Conservation (phyloP, 2,329 filamentous ascomycete species). For the Claviceps pazoutovae region DNA sequence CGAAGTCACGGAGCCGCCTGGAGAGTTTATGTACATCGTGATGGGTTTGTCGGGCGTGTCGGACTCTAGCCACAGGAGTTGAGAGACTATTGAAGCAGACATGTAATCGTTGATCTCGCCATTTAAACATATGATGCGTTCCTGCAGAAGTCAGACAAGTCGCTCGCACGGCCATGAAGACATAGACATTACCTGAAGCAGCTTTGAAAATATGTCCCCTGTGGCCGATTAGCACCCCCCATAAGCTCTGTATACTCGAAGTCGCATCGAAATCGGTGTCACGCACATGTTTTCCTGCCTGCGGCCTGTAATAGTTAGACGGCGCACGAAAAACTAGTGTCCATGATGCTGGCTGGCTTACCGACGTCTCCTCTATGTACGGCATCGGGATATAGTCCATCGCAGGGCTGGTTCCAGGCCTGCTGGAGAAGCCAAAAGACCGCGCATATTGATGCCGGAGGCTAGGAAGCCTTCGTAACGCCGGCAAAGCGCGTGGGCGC, state of each 20-base stretch:
- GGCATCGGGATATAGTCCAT: conserved; percentile 39
- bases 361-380: conserved; percentile 37
- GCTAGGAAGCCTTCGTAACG: conserved; percentile 16
- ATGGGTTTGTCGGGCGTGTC: conserved; percentile 92
- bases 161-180: background rate
- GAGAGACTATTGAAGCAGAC: conserved; percentile 87
- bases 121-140: conserved; percentile 89
- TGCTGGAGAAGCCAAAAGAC: conserved; percentile 28
- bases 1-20: conserved; percentile 75
- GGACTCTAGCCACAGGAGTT: conserved; percentile 94
- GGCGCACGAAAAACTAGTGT: background rate
- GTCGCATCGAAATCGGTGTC: background rate
- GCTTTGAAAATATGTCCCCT: conserved; percentile 74
- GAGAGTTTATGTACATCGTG: conserved; percentile 95
- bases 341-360: conserved; percentile 11
- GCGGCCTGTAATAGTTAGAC: conserved; percentile 42
- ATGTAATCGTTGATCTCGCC: conserved; percentile 80
- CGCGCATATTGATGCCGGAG: conserved; percentile 23
- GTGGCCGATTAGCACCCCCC: conserved; percentile 10
- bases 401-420: conserved; percentile 15
- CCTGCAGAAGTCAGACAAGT: conserved; percentile 30
- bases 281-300: conserved; percentile 63
- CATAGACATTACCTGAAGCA: conserved; percentile 47
- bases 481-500: conserved; percentile 16
- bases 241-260: too few relatives aligned